These are phyloP conservation scores for Triticum timopheevii DNA, from an alignment of 176 grass and related monocot species.

Conservation along the genomic window DNA sequence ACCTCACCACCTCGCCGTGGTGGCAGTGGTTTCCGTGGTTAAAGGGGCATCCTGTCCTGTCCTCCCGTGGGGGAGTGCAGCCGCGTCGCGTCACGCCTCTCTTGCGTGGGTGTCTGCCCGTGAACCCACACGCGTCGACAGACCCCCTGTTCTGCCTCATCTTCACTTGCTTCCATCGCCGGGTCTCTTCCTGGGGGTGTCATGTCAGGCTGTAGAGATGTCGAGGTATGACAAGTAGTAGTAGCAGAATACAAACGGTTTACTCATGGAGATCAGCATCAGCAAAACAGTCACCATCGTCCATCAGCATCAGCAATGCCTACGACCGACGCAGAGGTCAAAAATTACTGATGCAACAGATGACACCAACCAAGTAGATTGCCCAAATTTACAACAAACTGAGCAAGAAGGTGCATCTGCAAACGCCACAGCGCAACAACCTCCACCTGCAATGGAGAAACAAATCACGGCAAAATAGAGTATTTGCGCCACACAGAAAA, in stretches of 20 bases:
- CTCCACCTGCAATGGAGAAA: not conserved
- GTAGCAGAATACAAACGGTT: not conserved
- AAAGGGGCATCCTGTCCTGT: slow-evolving; percentile 1
- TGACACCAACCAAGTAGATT: not conserved
- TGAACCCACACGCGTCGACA: not conserved
- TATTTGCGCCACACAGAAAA: not conserved
- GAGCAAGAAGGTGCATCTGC: not conserved
- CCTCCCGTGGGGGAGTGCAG: not conserved
- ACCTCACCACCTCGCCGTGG: not conserved
- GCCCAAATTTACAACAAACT: not conserved
- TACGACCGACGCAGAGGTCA: not conserved
- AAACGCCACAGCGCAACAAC: not conserved
- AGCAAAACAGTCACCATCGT: not conserved
- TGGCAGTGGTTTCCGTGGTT: slow-evolving; percentile 25
- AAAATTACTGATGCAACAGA: not conserved
- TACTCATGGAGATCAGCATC: not conserved
- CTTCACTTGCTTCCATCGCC: not conserved
- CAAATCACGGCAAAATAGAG: not conserved
- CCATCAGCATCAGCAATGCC: not conserved
- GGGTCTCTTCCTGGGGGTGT: not conserved
- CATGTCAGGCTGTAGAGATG: not conserved
- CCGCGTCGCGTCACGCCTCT: not conserved
- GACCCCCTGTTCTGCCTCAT: not conserved
- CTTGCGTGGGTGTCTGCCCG: not conserved
- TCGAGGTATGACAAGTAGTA: not conserved